Percentiles rank a stretch among this genome's conserved stretches.
These are phyloP conservation scores for Claviceps fusiformis DNA, from an alignment of 2,329 filamentous ascomycete genomes.

Conservation along the genomic window DNA sequence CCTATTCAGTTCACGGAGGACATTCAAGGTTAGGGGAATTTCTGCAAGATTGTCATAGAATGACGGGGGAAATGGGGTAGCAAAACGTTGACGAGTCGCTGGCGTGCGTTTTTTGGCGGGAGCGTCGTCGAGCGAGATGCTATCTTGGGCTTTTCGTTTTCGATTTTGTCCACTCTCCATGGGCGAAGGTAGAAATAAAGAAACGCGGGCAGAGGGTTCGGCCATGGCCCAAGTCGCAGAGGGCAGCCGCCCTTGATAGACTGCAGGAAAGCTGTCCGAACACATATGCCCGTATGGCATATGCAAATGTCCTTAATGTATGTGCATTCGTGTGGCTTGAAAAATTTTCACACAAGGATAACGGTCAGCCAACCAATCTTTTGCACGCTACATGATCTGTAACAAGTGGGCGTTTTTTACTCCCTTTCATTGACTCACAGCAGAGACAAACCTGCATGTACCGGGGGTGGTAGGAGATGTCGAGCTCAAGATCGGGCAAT, in stretches of 20 bases:
- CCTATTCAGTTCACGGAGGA: slow-evolving; percentile 15
- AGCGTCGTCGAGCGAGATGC: neutral
- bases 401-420: too few relatives aligned
- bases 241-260: neutral
- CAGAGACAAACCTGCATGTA: too few relatives aligned
- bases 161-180: neutral
- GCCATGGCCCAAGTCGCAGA: neutral
- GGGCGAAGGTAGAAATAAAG: neutral
- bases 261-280: neutral
- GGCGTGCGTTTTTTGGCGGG: neutral
- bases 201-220: neutral
- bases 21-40: slow-evolving; percentile 13
- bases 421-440: too few relatives aligned
- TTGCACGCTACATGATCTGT: too few relatives aligned
- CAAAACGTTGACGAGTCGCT: neutral
- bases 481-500: too few relatives aligned
- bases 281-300: too few relatives aligned
- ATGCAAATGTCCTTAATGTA: too few relatives aligned
- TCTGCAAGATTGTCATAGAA: slow-evolving; percentile 17
- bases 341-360: too few relatives aligned
- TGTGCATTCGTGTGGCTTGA: too few relatives aligned
- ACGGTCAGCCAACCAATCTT: too few relatives aligned
- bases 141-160: neutral
- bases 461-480: too few relatives aligned
- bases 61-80: slow-evolving; percentile 10